Base-by-base conservation (phyloP, 441 rosid genomes). In the Pelargonium myrrhifolium region DNA sequence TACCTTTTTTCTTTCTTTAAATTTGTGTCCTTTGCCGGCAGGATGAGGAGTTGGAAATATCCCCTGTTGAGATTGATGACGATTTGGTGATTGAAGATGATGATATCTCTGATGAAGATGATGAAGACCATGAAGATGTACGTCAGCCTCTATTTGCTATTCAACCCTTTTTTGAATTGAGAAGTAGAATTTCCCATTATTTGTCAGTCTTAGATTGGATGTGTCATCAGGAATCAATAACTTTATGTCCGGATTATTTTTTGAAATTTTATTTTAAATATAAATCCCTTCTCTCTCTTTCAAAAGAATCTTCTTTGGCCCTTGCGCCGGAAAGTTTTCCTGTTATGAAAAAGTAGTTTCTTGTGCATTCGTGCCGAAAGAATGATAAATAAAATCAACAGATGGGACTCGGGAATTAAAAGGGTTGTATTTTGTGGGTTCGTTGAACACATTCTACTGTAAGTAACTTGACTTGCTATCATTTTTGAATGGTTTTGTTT, bases 1-100 rank as follows among this genome's bases (percentile, higher is more conserved):
- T 51, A 20, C 21, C 28, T 55, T 20, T 20, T 55, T 31, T 8
- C 28, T 24, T 55, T 55, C 28, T 18, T 55, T 55, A 55, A 55
- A 31, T 24, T 8, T 55, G 11, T 55, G 10, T 8, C 24, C 22
- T 21, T 20, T 55, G 26, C 21, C 4, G 58, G 61, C 22, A 96
- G 99, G 98, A 96, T 83, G 99, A 96, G 71, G 98, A 93, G 65
- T 67, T 89, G 78, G 98, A 93, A 70, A 79, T 89, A 72, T 83
- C 98, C 75, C 96, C 97, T 1, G 97, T 85, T 22, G 97, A 88
- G 67, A 89, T 96, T 68, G 98, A 96, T 70, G 98, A 96, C 76
- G 92, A 96, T 51, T 81, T 92, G 82, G 90, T 96, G 79, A 93
- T 96, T 74, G 99, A 96, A 82, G 99, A 93, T 82, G 99, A 92